phyloP scores from a whole-genome alignment of 2,329 filamentous ascomycete genomes.

The Aureobasidium sp. region DNA sequence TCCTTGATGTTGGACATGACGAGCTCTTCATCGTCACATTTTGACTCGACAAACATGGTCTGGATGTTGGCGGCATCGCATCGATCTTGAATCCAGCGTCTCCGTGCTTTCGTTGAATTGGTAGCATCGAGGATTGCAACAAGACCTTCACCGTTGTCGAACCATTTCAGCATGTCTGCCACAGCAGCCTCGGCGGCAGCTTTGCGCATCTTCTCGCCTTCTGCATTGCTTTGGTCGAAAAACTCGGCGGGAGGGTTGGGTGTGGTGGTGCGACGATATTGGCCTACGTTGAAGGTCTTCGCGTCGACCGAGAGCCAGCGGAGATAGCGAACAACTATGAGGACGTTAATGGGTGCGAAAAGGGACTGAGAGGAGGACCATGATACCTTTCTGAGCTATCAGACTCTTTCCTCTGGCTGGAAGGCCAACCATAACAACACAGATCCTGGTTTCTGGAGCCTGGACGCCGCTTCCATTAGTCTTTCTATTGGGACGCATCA shows the following conservation, averaged over 20 bases:
- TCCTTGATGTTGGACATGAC: slow-evolving; percentile 98
- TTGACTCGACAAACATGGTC: slow-evolving; percentile 92
- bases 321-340: slow-evolving; percentile 58
- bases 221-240: slow-evolving; percentile 83
- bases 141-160: slow-evolving; percentile 63
- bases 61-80: slow-evolving; percentile 72
- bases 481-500: slow-evolving; percentile 22
- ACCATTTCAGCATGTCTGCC: slow-evolving; percentile 91
- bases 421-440: slow-evolving; percentile 96
- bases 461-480: slow-evolving; percentile 63
- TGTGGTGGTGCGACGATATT: slow-evolving; percentile 81
- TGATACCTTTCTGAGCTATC: slow-evolving; percentile 89
- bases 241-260: slow-evolving; percentile 90
- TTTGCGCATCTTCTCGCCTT: slow-evolving; percentile 80
- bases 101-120: slow-evolving; percentile 84
- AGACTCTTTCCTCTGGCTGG: slow-evolving; percentile 94
- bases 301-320: slow-evolving; percentile 93
- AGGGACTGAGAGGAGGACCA: background rate
- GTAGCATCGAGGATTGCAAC: slow-evolving; percentile 95
- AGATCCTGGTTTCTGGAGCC: slow-evolving; percentile 94
- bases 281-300: slow-evolving; percentile 94
- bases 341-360: background rate
- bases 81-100: slow-evolving; percentile 81
- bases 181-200: slow-evolving; percentile 89
- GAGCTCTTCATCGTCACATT: slow-evolving; percentile 88